Percentiles rank a stretch among this genome's conserved stretches.
Conservation (phyloP, 768 basidiomycete species). For the Pleurotus giganteus region DNA sequence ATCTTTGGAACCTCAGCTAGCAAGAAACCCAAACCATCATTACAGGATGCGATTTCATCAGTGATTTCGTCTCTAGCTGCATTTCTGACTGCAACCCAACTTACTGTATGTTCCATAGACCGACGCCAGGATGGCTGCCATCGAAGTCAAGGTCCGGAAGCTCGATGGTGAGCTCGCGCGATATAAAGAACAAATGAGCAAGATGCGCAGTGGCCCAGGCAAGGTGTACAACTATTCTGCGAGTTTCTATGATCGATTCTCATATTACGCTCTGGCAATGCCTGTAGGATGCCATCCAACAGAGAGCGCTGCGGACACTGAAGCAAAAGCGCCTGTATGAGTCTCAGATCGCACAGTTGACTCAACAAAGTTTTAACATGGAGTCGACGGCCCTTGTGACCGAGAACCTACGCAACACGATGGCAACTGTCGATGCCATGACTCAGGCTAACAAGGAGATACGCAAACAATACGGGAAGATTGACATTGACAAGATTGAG, state of each 20-base stretch:
- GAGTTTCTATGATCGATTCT: constrained; percentile 2
- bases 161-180: constrained; percentile 88
- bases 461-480: constrained; percentile 94
- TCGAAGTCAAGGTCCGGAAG: constrained; percentile 97
- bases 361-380: constrained; percentile 98
- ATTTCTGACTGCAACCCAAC: constrained; percentile 6
- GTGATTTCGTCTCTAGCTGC: constrained; percentile 38
- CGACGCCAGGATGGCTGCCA: constrained; percentile 78
- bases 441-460: constrained; percentile 94
- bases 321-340: constrained; percentile 98
- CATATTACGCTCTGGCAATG: background rate
- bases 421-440: constrained; percentile 99
- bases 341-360: constrained; percentile 81
- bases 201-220: constrained; percentile 89
- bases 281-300: constrained; percentile 80
- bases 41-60: constrained; percentile 92
- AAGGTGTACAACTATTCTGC: constrained; percentile 56
- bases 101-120: constrained; percentile 49
- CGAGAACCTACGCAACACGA: constrained; percentile 98
- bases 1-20: constrained; percentile 74
- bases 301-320: constrained; percentile 88
- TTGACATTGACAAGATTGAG: constrained; percentile 98
- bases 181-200: constrained; percentile 96
- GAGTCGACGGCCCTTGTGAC: constrained; percentile 93
- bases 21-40: constrained; percentile 81